phyloP scores from a whole-genome alignment of 192 early-diverging fungal species.

The Coemansia sp. region DNA sequence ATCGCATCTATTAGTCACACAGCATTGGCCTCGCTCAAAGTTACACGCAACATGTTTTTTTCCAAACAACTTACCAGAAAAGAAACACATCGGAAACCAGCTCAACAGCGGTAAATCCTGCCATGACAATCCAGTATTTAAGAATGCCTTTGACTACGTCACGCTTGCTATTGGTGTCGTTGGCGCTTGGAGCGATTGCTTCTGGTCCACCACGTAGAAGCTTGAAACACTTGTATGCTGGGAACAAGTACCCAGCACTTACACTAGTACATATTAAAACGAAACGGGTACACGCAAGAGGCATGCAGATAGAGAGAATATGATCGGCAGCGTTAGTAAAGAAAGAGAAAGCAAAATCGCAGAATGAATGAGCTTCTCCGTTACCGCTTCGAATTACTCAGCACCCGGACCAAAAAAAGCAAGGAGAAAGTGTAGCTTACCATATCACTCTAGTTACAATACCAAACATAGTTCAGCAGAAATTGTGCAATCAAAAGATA shows the following conservation, averaged over 20 bases:
- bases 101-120: constrained; percentile 50
- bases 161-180: constrained; percentile 12
- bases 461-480: constrained; percentile 32
- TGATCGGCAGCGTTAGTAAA: background rate
- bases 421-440: constrained; percentile 18
- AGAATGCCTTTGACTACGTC: constrained; percentile 50
- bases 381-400: background rate
- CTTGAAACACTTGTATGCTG: constrained; percentile 55
- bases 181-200: constrained; percentile 23
- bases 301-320: background rate
- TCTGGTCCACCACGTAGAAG: constrained; percentile 46
- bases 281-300: background rate
- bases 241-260: constrained; percentile 44
- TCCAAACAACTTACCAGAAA: constrained; percentile 45
- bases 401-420: background rate
- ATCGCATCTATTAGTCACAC: constrained; percentile 7
- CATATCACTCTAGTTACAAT: constrained; percentile 45
- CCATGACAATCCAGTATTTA: constrained; percentile 58
- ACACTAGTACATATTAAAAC: constrained; percentile 23
- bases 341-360: background rate
- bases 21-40: background rate
- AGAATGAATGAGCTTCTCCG: background rate
- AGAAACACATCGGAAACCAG: constrained; percentile 53
- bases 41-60: background rate
- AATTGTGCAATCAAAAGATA: background rate